Conservation (phyloP, 164 flowering plant genomes). For the Nelumbo lutea region DNA sequence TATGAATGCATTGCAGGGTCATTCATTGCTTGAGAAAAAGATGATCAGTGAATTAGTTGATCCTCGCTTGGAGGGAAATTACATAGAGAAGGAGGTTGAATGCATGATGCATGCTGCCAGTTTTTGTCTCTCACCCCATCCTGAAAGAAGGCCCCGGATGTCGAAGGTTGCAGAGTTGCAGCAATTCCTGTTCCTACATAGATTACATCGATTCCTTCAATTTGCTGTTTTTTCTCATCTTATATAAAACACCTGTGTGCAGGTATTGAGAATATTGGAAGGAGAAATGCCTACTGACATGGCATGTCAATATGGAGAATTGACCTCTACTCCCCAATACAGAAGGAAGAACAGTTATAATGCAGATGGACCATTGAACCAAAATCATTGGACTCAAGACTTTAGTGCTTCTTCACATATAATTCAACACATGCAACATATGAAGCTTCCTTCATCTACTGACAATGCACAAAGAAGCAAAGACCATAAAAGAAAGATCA, state of each 20-base stretch:
- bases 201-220: background rate
- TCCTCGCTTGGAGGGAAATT: constrained; percentile 21
- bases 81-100: constrained; percentile 20
- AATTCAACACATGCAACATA: constrained; percentile 7
- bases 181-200: background rate
- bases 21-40: constrained; percentile 21
- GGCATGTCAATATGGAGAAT: constrained; percentile 8
- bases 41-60: constrained; percentile 22
- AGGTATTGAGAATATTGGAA: constrained; percentile 33
- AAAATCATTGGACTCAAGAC: background rate
- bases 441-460: constrained; percentile 4
- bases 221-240: background rate
- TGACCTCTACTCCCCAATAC: background rate
- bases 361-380: constrained; percentile 1
- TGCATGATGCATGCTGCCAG: constrained; percentile 34
- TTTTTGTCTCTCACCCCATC: constrained; percentile 28
- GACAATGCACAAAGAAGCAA: background rate
- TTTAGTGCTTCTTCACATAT: constrained; percentile 3
- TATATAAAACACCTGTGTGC: background rate
- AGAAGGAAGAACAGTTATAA: constrained; percentile 1
- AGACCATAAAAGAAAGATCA: background rate
- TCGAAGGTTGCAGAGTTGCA: constrained; percentile 25
- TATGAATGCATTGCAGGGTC: constrained; percentile 16
- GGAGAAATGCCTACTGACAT: constrained; percentile 25
- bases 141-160: constrained; percentile 34